Conservation (phyloP, 1,284 basidiomycete species). For the Cryptococcus amylolentus region DNA sequence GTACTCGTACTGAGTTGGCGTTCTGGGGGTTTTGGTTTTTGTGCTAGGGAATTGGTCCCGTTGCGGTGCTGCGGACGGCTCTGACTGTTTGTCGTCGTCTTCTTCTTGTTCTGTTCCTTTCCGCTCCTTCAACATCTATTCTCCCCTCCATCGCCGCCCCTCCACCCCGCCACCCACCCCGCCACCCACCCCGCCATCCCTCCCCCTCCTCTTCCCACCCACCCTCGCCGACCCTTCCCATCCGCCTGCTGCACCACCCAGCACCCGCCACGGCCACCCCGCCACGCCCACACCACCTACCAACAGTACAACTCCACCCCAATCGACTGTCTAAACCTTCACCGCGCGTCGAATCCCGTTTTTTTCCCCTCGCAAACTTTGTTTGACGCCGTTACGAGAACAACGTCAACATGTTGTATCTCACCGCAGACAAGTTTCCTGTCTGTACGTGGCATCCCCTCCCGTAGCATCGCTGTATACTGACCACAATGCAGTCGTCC, state of each 20-base stretch:
- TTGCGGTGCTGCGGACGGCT: too few species aligned
- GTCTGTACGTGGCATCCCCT: conserved; percentile 58
- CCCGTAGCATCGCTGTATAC: neutral
- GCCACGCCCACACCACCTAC: neutral
- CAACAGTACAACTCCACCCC: neutral
- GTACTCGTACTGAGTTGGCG: too few species aligned
- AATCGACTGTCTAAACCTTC: neutral
- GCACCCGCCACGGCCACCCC: neutral
- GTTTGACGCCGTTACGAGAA: neutral
- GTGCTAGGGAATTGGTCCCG: too few species aligned
- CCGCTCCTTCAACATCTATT: neutral
- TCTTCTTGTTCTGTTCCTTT: neutral
- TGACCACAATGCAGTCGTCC: conserved; percentile 61
- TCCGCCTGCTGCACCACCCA: neutral
- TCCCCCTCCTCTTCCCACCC: neutral
- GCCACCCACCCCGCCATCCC: neutral
- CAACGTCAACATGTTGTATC: conserved; percentile 46
- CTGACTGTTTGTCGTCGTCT: too few species aligned
- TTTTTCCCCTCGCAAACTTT: neutral
- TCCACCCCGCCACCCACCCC: neutral
- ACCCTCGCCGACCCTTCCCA: too few species aligned
- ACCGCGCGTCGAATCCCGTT: neutral
- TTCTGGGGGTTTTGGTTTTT: too few species aligned
- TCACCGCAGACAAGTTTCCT: conserved; percentile 73
- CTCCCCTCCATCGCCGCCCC: neutral